Conservation (phyloP, 306 rosid genomes). For the Calophaca sinica region DNA sequence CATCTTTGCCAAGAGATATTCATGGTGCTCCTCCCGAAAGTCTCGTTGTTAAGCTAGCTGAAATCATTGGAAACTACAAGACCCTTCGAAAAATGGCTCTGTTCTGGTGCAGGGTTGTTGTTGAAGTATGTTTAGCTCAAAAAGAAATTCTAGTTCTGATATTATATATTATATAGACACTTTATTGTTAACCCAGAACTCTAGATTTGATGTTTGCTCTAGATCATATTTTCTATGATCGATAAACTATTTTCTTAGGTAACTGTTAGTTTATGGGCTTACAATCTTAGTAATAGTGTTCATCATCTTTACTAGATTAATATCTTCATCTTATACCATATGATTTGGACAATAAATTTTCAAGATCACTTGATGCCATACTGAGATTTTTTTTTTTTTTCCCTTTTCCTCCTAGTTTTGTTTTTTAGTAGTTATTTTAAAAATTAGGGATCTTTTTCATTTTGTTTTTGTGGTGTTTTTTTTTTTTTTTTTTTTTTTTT, state of each 20-base stretch:
- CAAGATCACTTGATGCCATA: neutral
- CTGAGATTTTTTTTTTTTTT: too few relatives aligned
- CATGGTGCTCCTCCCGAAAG: slow-evolving; percentile 97
- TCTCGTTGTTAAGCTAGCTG: slow-evolving; percentile 90
- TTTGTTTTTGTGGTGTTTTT: too few relatives aligned
- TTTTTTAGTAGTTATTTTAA: too few relatives aligned
- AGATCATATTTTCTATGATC: slow-evolving; percentile 32
- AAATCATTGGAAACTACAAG: slow-evolving; percentile 85
- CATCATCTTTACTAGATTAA: slow-evolving; percentile 32
- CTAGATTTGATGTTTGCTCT: slow-evolving; percentile 31
- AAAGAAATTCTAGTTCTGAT: slow-evolving; percentile 45
- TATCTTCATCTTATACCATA: slow-evolving; percentile 14
- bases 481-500: too few relatives aligned
- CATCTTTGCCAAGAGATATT: slow-evolving; percentile 83
- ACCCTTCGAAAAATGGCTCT: slow-evolving; percentile 73
- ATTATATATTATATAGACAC: slow-evolving; percentile 22
- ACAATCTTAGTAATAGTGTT: slow-evolving; percentile 12
- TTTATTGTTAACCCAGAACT: slow-evolving; percentile 29
- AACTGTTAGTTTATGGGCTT: slow-evolving; percentile 27
- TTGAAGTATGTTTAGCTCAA: slow-evolving; percentile 71
- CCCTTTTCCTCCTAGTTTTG: too few relatives aligned
- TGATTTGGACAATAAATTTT: slow-evolving; percentile 35
- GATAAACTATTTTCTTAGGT: neutral
- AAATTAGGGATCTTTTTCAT: too few relatives aligned
- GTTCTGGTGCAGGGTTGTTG: slow-evolving; percentile 87